Conservation (phyloP, 257 asterid species). For the Lavandula angustifolia region DNA sequence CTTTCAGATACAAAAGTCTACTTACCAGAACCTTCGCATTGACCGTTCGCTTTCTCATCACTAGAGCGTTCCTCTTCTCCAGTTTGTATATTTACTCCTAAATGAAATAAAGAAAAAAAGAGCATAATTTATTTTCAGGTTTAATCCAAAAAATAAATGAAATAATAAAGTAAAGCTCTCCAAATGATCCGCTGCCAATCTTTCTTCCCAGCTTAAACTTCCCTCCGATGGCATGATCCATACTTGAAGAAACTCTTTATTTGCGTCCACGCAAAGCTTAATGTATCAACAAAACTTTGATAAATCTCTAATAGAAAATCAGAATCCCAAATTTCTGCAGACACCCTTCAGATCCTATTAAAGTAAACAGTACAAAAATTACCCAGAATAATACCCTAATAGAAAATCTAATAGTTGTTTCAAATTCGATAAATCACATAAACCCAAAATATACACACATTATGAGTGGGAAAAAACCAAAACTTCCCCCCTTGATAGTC, state of each 20-base stretch:
- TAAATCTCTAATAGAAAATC: slow-evolving; percentile 28
- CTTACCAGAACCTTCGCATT: slow-evolving; percentile 93
- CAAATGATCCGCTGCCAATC: slow-evolving; percentile 98
- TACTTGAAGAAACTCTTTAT: slow-evolving; percentile 26
- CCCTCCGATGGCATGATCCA: slow-evolving; percentile 92
- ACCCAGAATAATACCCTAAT: slow-evolving; percentile 13
- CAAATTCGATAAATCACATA: slow-evolving; percentile 28
- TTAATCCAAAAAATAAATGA: slow-evolving; percentile 4
- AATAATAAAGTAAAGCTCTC: slow-evolving; percentile 72
- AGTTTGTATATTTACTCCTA: slow-evolving; percentile 87
- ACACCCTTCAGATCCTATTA: slow-evolving; percentile 42
- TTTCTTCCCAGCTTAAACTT: slow-evolving; percentile 96
- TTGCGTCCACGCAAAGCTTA: slow-evolving; percentile 24
- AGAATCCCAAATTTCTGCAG: slow-evolving; percentile 29
- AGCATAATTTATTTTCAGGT: slow-evolving; percentile 10
- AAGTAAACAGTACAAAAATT: slow-evolving; percentile 3
- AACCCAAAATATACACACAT: slow-evolving; percentile 21
- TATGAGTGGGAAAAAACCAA: slow-evolving; percentile 20
- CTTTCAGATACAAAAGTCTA: slow-evolving; percentile 10
- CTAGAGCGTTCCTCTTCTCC: too few species aligned
- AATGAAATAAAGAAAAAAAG: slow-evolving; percentile 29
- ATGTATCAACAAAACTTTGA: slow-evolving; percentile 23
- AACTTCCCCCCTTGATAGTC: slow-evolving; percentile 21
- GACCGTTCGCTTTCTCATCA: too few species aligned
- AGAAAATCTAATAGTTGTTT: slow-evolving; percentile 6